Evolutionary conservation across 305 asterid species (phyloP), one percentile per base, ranked within the genome.

Genomic region (Salvia sclarea): DNA sequence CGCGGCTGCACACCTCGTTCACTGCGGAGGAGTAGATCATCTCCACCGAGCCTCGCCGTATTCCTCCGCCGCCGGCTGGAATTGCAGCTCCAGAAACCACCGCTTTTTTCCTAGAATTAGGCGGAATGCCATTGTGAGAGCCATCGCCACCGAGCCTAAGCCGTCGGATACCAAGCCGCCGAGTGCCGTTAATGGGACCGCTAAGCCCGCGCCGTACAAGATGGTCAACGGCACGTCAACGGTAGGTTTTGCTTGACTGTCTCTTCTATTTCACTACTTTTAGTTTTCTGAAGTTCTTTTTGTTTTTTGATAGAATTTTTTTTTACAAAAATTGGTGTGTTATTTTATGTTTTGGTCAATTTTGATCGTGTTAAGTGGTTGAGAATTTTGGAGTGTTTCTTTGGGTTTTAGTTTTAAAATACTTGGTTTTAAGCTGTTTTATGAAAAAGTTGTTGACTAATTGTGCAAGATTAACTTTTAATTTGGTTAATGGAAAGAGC

Each of bases 81-180:
- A 28, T 6, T 17, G 12, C 53, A 55, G 40, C 8, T 66, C 79
- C 18, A 45, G 48, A 16, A 68, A 25, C 53, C 73, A 44, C 63
- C 79, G 71, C 0, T 47, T 75, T 30, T 75, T 69, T 4, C 78
- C 78, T 8, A 78, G 68, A 28, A 56, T 74, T 60, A 66, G 37
- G 73, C 72, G 61, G 14, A 66, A 70, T 66, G 68, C 78, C 63
- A 80, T 76, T 41, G 89, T 89, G 6, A 85, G 88, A n/a, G 92
- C 97, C 59, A 73, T 94, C 17, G 92, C 96, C 6, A 87, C 96
- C 13, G 99, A 94, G 63, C 97, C 98, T 7, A 82, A 74, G 55
- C 93, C 92, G 0, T 68, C 95, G 14, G 87, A 76, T 8, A n/a
- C 89, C n/a, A 60, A 82, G 76, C 68, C 70, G 21, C 41, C 79